These are phyloP conservation scores for Pecoramyces ruminantium DNA, from an alignment of 192 early-diverging fungal genomes.

Conservation along the genomic window DNA sequence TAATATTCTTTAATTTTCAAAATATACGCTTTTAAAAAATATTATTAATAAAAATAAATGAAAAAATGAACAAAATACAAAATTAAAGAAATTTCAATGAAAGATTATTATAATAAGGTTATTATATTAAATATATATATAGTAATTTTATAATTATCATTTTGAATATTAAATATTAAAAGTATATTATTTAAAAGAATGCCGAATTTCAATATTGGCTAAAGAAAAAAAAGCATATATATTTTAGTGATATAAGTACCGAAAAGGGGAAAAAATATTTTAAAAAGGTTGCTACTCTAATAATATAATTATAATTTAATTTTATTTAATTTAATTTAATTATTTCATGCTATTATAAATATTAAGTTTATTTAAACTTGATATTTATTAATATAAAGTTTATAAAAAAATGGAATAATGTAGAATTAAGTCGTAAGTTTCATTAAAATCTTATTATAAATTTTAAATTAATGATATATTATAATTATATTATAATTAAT, in stretches of 20 bases:
- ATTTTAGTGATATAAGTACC: neutral
- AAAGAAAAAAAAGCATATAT: neutral
- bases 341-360: too few relatives aligned
- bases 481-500: too few relatives aligned
- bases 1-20: neutral
- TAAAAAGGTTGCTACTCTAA: neutral
- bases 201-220: neutral
- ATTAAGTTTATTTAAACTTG: too few relatives aligned
- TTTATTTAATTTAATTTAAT: too few relatives aligned
- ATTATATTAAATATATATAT: neutral
- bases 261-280: neutral
- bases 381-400: neutral
- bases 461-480: too few relatives aligned
- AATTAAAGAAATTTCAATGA: neutral
- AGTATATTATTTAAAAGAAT: neutral
- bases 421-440: neutral
- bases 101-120: neutral
- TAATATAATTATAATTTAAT: too few relatives aligned
- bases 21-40: too few relatives aligned
- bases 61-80: too few relatives aligned
- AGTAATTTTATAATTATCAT: too few relatives aligned
- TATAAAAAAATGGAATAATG: neutral
- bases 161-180: too few relatives aligned
- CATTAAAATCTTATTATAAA: too few relatives aligned
- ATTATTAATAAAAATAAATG: neutral